phyloP scores from a whole-genome alignment of 2,329 filamentous ascomycete species.

The Sarocladium kiliense region DNA sequence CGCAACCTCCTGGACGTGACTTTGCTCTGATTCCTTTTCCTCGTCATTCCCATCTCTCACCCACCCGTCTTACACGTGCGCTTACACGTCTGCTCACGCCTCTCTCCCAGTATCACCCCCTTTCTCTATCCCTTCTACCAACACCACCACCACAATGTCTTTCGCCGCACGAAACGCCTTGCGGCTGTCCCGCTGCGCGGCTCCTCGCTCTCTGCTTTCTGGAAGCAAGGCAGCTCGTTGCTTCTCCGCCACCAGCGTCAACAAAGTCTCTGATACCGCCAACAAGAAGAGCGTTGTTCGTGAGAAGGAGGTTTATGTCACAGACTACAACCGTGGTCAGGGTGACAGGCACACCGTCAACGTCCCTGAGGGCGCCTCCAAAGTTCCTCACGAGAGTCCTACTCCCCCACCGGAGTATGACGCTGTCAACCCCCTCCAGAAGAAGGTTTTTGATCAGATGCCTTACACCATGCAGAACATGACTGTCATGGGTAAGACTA shows the following conservation, averaged over 20 bases:
- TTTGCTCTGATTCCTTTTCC: neutral
- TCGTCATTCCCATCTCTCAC: neutral
- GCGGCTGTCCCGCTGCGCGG: slow-evolving; percentile 26
- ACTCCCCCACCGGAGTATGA: slow-evolving; percentile 38
- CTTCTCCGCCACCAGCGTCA: slow-evolving; percentile 26
- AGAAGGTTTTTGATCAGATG: slow-evolving; percentile 49
- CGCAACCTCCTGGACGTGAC: neutral
- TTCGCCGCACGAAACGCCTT: slow-evolving; percentile 28
- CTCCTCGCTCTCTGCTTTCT: slow-evolving; percentile 17
- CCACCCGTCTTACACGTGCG: neutral
- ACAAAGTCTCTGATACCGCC: slow-evolving; percentile 30
- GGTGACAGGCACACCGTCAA: slow-evolving; percentile 53
- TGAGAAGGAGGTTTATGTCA: slow-evolving; percentile 53
- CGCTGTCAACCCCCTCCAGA: slow-evolving; percentile 45
- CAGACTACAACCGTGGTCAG: slow-evolving; percentile 43
- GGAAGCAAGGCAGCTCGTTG: slow-evolving; percentile 21
- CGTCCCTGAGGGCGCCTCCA: slow-evolving; percentile 37
- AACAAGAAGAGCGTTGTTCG: slow-evolving; percentile 49
- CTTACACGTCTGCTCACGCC: slow-evolving; percentile 8
- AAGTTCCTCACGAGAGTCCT: slow-evolving; percentile 36
- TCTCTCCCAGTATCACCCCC: neutral
- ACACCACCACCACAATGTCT: slow-evolving; percentile 26
- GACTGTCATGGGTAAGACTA: slow-evolving; percentile 64
- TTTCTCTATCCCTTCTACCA: slow-evolving; percentile 10
- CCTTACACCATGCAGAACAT: slow-evolving; percentile 64